These are phyloP conservation scores for Penicillium soppii DNA, from an alignment of 495 filamentous ascomycete species.

Conservation along the genomic window DNA sequence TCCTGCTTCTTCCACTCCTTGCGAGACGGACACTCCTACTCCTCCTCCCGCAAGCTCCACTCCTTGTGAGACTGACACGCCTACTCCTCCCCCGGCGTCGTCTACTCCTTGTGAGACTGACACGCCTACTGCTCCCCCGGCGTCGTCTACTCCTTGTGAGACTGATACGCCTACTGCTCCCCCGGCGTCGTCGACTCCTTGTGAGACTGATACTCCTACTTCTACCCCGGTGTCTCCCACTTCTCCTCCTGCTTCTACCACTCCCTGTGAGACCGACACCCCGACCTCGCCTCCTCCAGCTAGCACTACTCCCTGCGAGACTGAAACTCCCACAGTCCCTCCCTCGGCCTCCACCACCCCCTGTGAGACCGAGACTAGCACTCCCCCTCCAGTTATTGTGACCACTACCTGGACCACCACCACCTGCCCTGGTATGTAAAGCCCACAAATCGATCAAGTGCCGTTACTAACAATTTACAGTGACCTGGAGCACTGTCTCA, in stretches of 20 bases:
- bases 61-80: conserved; percentile 10
- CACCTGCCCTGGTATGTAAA: conserved; percentile 25
- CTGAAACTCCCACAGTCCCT: background rate
- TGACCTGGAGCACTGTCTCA: conserved; percentile 24
- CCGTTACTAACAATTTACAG: conserved; percentile 13
- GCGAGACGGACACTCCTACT: conserved; percentile 8
- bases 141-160: conserved; percentile 7
- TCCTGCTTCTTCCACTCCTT: conserved; percentile 16
- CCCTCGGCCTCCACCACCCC: conserved; percentile 5
- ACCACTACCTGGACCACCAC: conserved; percentile 23
- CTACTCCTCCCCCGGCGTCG: background rate
- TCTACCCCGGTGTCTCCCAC: background rate
- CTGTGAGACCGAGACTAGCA: conserved; percentile 1
- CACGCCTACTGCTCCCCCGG: conserved; percentile 1
- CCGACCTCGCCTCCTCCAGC: background rate
- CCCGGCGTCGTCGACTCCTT: conserved; percentile 4
- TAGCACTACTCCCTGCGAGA: conserved; percentile 4
- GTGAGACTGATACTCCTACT: conserved; percentile 8
- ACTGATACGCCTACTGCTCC: conserved; percentile 2
- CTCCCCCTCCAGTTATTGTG: conserved; percentile 13
- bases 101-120: conserved; percentile 15
- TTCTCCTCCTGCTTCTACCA: background rate
- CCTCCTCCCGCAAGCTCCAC: background rate
- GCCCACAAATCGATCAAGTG: background rate
- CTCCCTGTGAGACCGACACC: conserved; percentile 6